These are phyloP conservation scores for Paecilomyces niveus DNA, from an alignment of 2,329 filamentous ascomycete species.

Conservation along the genomic window DNA sequence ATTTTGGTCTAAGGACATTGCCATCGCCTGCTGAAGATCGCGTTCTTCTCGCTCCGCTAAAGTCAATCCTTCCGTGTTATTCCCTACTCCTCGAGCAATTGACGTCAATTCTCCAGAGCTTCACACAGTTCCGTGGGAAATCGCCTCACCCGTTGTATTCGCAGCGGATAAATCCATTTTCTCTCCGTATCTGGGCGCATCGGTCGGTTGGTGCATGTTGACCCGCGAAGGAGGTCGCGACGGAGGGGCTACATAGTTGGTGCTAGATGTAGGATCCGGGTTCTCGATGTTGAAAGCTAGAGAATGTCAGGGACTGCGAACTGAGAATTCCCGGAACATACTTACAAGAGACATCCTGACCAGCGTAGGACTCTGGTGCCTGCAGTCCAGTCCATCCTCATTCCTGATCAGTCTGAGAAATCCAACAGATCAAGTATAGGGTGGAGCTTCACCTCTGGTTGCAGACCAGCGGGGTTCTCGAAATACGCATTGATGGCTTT, in stretches of 20 bases:
- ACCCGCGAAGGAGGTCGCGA: conserved; percentile 42
- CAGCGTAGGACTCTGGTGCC: conserved; percentile 9
- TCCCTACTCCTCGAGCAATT: conserved; percentile 12
- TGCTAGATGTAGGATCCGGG: conserved; percentile 25
- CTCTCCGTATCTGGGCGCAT: conserved; percentile 14
- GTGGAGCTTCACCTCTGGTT: conserved; percentile 20
- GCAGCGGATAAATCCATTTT: conserved; percentile 18
- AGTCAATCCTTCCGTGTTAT: conserved; percentile 24
- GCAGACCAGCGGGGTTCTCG: conserved; percentile 34
- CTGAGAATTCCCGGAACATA: background rate
- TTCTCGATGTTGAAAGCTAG: conserved; percentile 33
- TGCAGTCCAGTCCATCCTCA: conserved; percentile 3
- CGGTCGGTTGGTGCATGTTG: conserved; percentile 22
- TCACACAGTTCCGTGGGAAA: background rate
- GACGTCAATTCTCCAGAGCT: background rate
- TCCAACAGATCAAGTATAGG: background rate
- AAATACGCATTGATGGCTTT: conserved; percentile 43
- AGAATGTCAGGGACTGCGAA: conserved; percentile 3
- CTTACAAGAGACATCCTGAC: conserved; percentile 21
- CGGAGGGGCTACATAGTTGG: conserved; percentile 31
- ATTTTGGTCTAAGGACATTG: conserved; percentile 37
- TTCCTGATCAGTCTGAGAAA: background rate
- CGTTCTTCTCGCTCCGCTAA: conserved; percentile 38
- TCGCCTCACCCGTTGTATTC: conserved; percentile 22
- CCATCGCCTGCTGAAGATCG: conserved; percentile 40